phyloP scores from a whole-genome alignment of 1,284 basidiomycete genomes.

The Pascua guehoae region DNA sequence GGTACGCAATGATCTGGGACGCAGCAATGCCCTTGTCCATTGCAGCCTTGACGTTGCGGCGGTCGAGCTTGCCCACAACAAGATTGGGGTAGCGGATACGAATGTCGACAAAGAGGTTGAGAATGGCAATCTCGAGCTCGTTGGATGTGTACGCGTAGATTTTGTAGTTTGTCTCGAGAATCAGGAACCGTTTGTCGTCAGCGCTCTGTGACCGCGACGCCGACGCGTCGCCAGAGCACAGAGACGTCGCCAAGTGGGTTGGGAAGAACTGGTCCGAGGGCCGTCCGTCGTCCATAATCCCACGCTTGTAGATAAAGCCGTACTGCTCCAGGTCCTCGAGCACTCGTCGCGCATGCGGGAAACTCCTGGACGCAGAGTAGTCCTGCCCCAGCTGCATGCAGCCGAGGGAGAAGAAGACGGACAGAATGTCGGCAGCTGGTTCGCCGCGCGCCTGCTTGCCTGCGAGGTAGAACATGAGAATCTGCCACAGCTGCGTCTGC shows the following conservation, averaged over 20 bases:
- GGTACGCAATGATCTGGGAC: constrained; percentile 94
- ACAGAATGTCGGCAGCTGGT: constrained; percentile 89
- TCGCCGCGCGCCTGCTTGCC: constrained; percentile 68
- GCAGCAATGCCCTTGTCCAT: constrained; percentile 93
- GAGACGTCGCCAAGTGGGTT: constrained; percentile 90
- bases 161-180: constrained; percentile 97
- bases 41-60: constrained; percentile 91
- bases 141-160: constrained; percentile 98
- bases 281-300: constrained; percentile 45
- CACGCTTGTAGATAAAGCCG: constrained; percentile 80
- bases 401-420: constrained; percentile 92
- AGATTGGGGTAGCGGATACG: constrained; percentile 95
- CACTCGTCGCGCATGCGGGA: constrained; percentile 64
- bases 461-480: constrained; percentile 75
- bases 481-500: constrained; percentile 97
- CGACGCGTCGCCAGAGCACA: constrained; percentile 60
- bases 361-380: constrained; percentile 80
- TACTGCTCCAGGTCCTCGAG: constrained; percentile 90
- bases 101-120: constrained; percentile 89
- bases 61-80: constrained; percentile 88
- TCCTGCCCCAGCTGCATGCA: constrained; percentile 92
- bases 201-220: constrained; percentile 55
- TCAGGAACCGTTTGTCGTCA: constrained; percentile 77
- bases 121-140: constrained; percentile 89
- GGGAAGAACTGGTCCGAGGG: constrained; percentile 73